Conservation (phyloP, 1,284 basidiomycete species). For the Takashimella tepidaria region DNA sequence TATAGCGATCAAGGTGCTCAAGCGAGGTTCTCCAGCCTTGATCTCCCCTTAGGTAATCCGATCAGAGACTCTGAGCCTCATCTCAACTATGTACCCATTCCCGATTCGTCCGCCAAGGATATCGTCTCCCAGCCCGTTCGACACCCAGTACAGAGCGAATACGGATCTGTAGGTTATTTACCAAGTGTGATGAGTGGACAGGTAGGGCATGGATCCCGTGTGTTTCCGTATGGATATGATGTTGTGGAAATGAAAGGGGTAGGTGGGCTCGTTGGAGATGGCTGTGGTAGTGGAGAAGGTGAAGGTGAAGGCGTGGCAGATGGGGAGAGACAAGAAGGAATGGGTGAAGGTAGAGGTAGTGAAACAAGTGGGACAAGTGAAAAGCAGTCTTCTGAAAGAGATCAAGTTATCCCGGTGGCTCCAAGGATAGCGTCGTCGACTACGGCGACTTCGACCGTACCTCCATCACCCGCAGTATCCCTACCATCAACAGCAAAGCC, state of each 20-base stretch:
- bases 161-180: not conserved
- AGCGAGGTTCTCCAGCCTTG: too few species aligned
- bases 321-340: not conserved
- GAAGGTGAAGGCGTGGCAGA: not conserved
- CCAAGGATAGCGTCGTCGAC: too few species aligned
- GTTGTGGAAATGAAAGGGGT: not conserved
- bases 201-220: not conserved
- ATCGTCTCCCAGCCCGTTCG: not conserved
- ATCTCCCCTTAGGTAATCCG: not conserved
- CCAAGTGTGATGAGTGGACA: not conserved
- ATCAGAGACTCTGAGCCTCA: not conserved
- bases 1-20: too few species aligned
- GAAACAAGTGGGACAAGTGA: too few species aligned
- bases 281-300: not conserved
- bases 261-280: not conserved
- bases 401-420: too few species aligned
- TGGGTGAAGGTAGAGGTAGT: too few species aligned
- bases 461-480: not conserved
- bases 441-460: not conserved
- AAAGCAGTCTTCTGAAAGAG: too few species aligned
- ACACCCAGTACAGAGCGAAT: not conserved
- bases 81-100: not conserved
- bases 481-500: too few species aligned
- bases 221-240: not conserved
- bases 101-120: not conserved